Evolutionary conservation across 1,139 yeast genomes (phyloP).

Genomic region (Nakaseomyces nivariensis): DNA sequence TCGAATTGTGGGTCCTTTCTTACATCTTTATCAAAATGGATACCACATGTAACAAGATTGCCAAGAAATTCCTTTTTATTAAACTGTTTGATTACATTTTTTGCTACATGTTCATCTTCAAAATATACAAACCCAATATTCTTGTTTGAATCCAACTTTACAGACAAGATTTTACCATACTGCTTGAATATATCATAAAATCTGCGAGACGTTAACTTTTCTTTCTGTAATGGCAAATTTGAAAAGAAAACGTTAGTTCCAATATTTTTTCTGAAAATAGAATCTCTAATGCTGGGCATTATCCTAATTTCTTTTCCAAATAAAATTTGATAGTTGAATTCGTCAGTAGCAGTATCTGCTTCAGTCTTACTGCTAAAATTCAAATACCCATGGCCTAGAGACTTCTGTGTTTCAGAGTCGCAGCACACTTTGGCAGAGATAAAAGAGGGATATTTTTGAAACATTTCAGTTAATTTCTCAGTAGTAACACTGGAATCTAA

Average conservation of each 20-base stretch:
- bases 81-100: slow-evolving; percentile 31
- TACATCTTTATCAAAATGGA: slow-evolving; percentile 36
- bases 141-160: slow-evolving; percentile 36
- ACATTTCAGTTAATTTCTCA: slow-evolving; percentile 29
- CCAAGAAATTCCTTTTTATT: slow-evolving; percentile 30
- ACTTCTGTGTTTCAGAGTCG: slow-evolving; percentile 31
- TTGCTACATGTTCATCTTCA: slow-evolving; percentile 33
- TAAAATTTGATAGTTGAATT: slow-evolving; percentile 36
- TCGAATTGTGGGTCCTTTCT: slow-evolving; percentile 28
- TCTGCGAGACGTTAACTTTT: slow-evolving; percentile 31
- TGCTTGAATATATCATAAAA: slow-evolving; percentile 36
- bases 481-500: slow-evolving; percentile 35
- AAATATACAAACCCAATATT: slow-evolving; percentile 39
- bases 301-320: slow-evolving; percentile 39
- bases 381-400: slow-evolving; percentile 45
- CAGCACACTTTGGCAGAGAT: slow-evolving; percentile 40
- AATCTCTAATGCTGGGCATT: slow-evolving; percentile 40
- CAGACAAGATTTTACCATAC: slow-evolving; percentile 37
- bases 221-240: slow-evolving; percentile 31
- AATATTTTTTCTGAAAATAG: slow-evolving; percentile 20
- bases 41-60: slow-evolving; percentile 28
- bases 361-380: slow-evolving; percentile 34
- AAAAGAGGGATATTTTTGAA: slow-evolving; percentile 33
- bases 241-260: slow-evolving; percentile 23
- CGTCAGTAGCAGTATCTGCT: slow-evolving; percentile 36